Base-by-base conservation (phyloP, 1,284 basidiomycete genomes). In the Pyrrhoderma noxium region DNA sequence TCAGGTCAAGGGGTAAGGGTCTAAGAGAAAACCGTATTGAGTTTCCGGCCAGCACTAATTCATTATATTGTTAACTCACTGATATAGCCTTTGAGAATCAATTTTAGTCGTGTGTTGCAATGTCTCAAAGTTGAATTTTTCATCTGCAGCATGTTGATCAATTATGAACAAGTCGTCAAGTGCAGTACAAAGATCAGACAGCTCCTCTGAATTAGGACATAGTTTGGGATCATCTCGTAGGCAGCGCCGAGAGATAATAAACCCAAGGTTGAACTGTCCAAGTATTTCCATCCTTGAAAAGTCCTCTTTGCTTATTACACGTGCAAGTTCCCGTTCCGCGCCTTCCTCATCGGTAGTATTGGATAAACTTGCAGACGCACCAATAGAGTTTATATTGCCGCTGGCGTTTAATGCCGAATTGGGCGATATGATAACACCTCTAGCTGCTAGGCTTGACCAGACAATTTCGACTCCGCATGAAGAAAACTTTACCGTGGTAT, bases 81-180 rank as follows among this genome's bases (percentile, higher is more conserved):
- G 76, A 61, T 95, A 81, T 8, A 99, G 71, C 54, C 74, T 80
- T 63, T 99, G 95, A 3, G 87, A 90, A 58, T 89, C 79, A 51
- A 99, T 94, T 52, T 76, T 79, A 2, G 93, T 96, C 22, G 85
- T 89, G 54, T 78, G 75, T 66, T 98, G 95, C 54, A 99, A 68
- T 2, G 80, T 88, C 72, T 99, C 95, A 64, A 98, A 99, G 64
- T 98, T 99, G 71, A 87, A 98, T 71, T 99, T 99, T 68, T 99
- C 96, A 66, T 99, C 95, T 14, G 85, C 79, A 5, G 86, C 86
- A 60, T 89, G 90, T 61, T 91, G 88, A 61, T 94, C 93, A 19
- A 98, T 79, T 58, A 99, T 94, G 67, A 98, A 97, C 43, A 99
- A 70, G 61, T 96, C 93, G 61, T 95, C 92, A 65, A 80, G 71